phyloP scores from a whole-genome alignment of 2,329 filamentous ascomycete genomes.

The Pestalotiopsis sp. region DNA sequence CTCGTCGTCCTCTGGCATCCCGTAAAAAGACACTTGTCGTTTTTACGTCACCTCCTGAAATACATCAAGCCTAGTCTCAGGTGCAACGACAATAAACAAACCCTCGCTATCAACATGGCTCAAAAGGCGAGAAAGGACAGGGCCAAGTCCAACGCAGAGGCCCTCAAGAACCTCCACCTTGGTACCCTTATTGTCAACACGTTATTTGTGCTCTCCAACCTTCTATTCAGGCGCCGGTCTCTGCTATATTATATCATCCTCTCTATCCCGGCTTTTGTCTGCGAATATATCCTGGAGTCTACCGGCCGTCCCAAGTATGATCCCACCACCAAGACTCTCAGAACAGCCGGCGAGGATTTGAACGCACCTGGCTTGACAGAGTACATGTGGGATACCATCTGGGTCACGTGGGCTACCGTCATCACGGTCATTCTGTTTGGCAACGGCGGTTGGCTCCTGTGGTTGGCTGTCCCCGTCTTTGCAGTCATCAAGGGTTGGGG shows the following conservation, averaged over 20 bases:
- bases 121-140: conserved; percentile 66
- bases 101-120: conserved; percentile 46
- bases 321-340: conserved; percentile 65
- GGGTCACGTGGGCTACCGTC: conserved; percentile 86
- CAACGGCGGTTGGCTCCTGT: conserved; percentile 70
- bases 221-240: conserved; percentile 66
- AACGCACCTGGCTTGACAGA: conserved; percentile 87
- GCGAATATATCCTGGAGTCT: conserved; percentile 84
- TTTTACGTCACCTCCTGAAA: not conserved
- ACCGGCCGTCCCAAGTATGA: conserved; percentile 79
- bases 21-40: not conserved
- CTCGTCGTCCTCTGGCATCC: not conserved
- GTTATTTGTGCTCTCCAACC: conserved; percentile 74
- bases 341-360: conserved; percentile 83
- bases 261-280: conserved; percentile 73
- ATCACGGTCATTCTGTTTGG: conserved; percentile 76
- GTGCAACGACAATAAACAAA: too few species aligned
- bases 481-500: conserved; percentile 56
- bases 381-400: conserved; percentile 97
- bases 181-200: conserved; percentile 72
- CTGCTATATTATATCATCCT: conserved; percentile 71
- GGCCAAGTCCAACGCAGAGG: conserved; percentile 76
- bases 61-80: not conserved
- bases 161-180: conserved; percentile 81
- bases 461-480: conserved; percentile 57